A percentile compares a stretch with the other conserved stretches of the same genome.
Evolutionary conservation across 2,329 filamentous ascomycete genomes (phyloP).

Genomic region (Hypoxylon sp.): DNA sequence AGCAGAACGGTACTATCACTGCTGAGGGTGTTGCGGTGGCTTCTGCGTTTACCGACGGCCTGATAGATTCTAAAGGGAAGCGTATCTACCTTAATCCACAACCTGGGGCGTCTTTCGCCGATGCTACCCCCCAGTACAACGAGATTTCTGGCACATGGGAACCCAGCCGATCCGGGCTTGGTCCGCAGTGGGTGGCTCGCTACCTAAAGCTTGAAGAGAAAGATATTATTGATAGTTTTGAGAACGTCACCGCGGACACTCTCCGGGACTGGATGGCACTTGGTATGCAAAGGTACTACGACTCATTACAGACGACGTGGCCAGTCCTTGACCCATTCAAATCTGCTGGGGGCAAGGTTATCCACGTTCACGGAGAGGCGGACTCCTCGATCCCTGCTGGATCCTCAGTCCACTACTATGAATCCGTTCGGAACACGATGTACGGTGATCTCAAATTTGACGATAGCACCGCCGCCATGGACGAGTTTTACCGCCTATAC

Average conservation of each 20-base stretch:
- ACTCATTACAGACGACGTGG: conserved; percentile 60
- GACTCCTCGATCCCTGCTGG: conserved; percentile 63
- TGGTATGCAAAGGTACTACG: conserved; percentile 62
- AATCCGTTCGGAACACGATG: conserved; percentile 65
- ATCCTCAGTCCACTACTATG: conserved; percentile 58
- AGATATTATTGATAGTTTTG: conserved; percentile 56
- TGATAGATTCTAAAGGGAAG: conserved; percentile 54
- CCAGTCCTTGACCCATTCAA: conserved; percentile 63
- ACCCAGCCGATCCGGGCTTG: conserved; percentile 43
- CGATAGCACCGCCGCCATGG: conserved; percentile 57
- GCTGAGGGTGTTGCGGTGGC: conserved; percentile 51
- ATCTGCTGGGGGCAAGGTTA: conserved; percentile 61
- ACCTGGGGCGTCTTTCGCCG: conserved; percentile 51
- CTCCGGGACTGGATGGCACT: conserved; percentile 64
- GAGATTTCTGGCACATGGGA: conserved; percentile 49
- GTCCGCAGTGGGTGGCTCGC: conserved; percentile 51
- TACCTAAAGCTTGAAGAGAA: conserved; percentile 44
- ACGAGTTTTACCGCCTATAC: conserved; percentile 60
- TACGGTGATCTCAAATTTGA: conserved; percentile 57
- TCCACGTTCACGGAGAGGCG: conserved; percentile 67
- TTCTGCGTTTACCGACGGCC: conserved; percentile 53
- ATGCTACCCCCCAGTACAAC: conserved; percentile 54
- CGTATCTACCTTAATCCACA: conserved; percentile 55
- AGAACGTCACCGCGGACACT: conserved; percentile 65
- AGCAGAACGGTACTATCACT: conserved; percentile 51